Conservation (phyloP, 805 yeast genomes). For the Wickerhamomyces rabaulensis region DNA sequence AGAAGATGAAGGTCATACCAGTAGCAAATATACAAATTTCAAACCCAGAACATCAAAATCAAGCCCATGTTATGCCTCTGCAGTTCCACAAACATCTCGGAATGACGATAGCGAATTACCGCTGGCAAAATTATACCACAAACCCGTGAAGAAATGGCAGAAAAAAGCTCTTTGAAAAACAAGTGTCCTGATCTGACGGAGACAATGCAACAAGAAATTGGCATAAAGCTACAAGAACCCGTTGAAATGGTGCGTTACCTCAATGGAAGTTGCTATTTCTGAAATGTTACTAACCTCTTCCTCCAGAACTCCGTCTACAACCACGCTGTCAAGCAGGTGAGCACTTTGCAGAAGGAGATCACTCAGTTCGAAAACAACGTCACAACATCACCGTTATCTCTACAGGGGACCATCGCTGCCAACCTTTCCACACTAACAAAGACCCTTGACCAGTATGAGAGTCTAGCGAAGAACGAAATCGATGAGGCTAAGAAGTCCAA, state of each 20-base stretch:
- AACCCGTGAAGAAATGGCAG: background rate
- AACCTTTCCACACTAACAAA: slow-evolving; percentile 70
- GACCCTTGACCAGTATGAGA: slow-evolving; percentile 66
- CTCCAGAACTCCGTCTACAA: slow-evolving; percentile 76
- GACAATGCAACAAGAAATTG: too few species aligned
- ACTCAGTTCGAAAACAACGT: slow-evolving; percentile 60
- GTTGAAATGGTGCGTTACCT: background rate
- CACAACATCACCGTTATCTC: slow-evolving; percentile 64
- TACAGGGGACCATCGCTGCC: slow-evolving; percentile 75
- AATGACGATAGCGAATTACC: too few species aligned
- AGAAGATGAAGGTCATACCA: too few species aligned
- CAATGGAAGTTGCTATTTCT: too few species aligned
- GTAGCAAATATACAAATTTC: too few species aligned
- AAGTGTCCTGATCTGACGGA: background rate
- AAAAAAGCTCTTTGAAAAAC: background rate
- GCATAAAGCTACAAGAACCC: too few species aligned
- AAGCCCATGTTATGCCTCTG: too few species aligned
- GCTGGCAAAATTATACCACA: too few species aligned
- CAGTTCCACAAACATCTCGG: too few species aligned
- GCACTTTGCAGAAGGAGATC: slow-evolving; percentile 64
- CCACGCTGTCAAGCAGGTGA: slow-evolving; percentile 85
- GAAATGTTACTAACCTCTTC: background rate
- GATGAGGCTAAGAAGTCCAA: slow-evolving; percentile 49
- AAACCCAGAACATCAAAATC: too few species aligned
- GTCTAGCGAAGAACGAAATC: slow-evolving; percentile 53